Conservation (phyloP, 768 basidiomycete genomes). For the Amanita molliuscula region DNA sequence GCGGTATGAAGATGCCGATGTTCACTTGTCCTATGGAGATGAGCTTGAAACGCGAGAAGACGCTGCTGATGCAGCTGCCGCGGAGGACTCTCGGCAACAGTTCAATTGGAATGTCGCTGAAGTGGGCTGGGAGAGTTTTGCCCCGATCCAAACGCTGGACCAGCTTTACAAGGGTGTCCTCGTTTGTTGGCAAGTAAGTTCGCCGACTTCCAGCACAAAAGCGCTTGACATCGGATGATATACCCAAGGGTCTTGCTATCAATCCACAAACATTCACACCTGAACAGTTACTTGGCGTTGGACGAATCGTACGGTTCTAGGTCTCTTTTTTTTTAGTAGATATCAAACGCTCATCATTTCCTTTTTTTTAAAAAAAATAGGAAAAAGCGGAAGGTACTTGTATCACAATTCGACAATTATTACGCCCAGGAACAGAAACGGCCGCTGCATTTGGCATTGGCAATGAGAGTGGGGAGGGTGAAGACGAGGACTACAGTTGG, state of each 20-base stretch:
- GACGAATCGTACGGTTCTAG: not conserved
- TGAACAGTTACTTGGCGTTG: conserved; percentile 1
- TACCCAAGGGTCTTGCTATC: conserved; percentile 3
- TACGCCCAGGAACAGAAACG: conserved; percentile 2
- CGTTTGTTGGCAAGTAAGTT: no score
- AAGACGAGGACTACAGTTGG: conserved; percentile 2
- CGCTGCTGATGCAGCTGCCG: not conserved
- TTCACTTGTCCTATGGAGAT: not conserved
- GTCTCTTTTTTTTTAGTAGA: no score
- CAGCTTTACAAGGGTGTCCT: no score
- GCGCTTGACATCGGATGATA: not conserved
- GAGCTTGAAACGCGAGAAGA: not conserved
- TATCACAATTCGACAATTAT: conserved; percentile 3
- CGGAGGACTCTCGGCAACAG: no score
- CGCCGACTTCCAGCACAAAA: not conserved
- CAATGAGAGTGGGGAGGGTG: not conserved
- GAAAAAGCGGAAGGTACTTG: not conserved
- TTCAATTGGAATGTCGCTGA: no score
- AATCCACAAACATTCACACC: conserved; percentile 6
- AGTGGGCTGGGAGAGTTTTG: no score
- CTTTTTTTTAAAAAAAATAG: no score
- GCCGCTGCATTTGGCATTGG: conserved; percentile 5
- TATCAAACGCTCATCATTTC: not conserved
- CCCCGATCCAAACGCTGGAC: no score
- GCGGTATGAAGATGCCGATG: not conserved